Base-by-base conservation (phyloP, 345 rosid genomes). In the Acer campestre region DNA sequence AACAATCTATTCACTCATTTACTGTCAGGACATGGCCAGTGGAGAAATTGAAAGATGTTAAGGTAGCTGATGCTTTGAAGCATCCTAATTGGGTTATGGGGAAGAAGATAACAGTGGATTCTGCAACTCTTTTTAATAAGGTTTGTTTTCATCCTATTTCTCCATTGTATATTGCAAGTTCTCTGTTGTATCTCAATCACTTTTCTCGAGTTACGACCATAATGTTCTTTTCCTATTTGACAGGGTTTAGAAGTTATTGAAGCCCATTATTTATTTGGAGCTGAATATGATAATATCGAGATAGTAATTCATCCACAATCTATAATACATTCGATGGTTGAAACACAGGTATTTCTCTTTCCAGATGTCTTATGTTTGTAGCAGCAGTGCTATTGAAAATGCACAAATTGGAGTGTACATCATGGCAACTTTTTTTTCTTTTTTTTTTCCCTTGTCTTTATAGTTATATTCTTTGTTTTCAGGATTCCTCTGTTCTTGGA, bases 1-100 rank as follows among this genome's bases (percentile, higher is more conserved):
- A 79, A 74, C 48, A 62, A 61, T 82, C 31, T 72, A 73, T 53
- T 82, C 68, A 55, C 53, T 78, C 79, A 42, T 40, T 70, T 64
- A 68, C 42, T 77, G 68, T 20, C 85, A 96, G 98, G 85, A 95
- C 94, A 79, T 91, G 80, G 94, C 98, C 97, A 25, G 98, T 87
- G 44, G 98, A 96, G 20, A 96, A 91, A 84, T 83, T 94, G 83
- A 94, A 96, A 82, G 98, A 91, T 48, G 98, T 88, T 66, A 92
- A 89, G 82, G 98, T 91, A 68, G 97, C 97, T 13, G 98, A 96
- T 85, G 98, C 99, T 18, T 89, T 94, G 88, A 96, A 96, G 85
- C 98, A 96, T 88, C 98, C 98, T 10, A 94, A 87, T 87, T 96
- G 98, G 98, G 86, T 42, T 81, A 91, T 96, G 99, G 99, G 99